These are phyloP conservation scores for Fusarium dlaminii DNA, from an alignment of 2,329 filamentous ascomycete species.

Conservation along the genomic window DNA sequence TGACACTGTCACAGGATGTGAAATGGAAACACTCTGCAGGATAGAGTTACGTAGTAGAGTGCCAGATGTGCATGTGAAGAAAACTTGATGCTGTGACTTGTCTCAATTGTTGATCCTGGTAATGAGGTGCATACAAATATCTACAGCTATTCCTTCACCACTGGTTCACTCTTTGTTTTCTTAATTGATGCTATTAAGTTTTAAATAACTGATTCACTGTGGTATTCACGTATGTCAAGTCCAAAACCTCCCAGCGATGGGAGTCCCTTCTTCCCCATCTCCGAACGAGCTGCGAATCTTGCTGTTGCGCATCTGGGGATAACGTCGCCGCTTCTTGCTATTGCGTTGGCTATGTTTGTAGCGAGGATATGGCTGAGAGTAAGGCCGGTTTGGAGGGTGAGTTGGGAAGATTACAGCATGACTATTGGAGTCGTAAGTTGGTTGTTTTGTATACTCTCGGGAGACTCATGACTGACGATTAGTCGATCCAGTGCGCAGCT, in stretches of 20 bases:
- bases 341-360: not conserved
- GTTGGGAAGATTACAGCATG: slow-evolving; percentile 16
- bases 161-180: not conserved
- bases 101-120: not conserved
- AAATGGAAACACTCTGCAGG: not conserved
- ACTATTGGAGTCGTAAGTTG: not conserved
- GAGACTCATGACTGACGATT: not conserved
- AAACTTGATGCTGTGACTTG: not conserved
- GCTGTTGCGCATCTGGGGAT: not conserved
- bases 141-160: not conserved
- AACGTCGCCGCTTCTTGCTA: not conserved
- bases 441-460: too few species aligned
- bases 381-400: not conserved
- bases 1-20: not conserved
- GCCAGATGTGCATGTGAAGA: not conserved
- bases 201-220: not conserved
- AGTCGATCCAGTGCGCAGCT: not conserved
- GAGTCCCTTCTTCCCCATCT: slow-evolving; percentile 6
- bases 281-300: not conserved
- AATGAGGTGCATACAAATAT: slow-evolving; percentile 6
- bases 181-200: not conserved
- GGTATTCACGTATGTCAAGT: not conserved
- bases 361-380: slow-evolving; percentile 2
- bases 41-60: not conserved
- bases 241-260: not conserved